A percentile compares a stretch with the other conserved stretches of the same genome.
Evolutionary conservation across 805 yeast species (phyloP).

Genomic region (Metschnikowia borealis): DNA sequence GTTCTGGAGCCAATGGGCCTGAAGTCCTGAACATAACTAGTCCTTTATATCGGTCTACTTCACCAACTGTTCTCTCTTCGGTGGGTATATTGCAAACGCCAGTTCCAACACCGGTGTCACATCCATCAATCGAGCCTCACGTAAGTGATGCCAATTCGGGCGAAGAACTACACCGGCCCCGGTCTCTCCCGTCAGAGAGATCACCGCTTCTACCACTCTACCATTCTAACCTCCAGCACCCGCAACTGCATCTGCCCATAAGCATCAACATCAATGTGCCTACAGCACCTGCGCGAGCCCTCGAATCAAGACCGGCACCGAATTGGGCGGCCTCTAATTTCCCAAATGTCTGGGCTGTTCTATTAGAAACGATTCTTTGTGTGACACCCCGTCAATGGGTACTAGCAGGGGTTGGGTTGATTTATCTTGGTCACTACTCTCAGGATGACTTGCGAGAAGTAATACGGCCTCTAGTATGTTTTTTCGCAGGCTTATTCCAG

Average conservation of each 20-base stretch:
- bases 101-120: background rate
- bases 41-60: background rate
- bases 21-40: background rate
- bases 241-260: constrained; percentile 5
- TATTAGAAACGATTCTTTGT: background rate
- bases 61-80: background rate
- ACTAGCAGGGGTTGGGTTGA: background rate
- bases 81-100: background rate
- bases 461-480: background rate
- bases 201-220: constrained; percentile 9
- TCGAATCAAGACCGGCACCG: background rate
- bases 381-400: constrained; percentile 4
- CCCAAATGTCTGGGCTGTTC: background rate
- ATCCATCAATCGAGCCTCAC: background rate
- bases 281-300: background rate
- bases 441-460: background rate
- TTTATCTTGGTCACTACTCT: constrained; percentile 3
- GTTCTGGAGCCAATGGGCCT: background rate
- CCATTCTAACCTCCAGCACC: background rate
- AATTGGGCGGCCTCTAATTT: background rate
- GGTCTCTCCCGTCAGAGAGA: constrained; percentile 6
- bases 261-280: constrained; percentile 6
- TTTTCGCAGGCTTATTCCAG: background rate
- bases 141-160: background rate
- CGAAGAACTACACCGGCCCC: background rate